A percentile compares a stretch with the other conserved stretches of the same genome.
Evolutionary conservation across 2,329 filamentous ascomycete genomes (phyloP).

Genomic region (Akanthomyces uredinophilus): DNA sequence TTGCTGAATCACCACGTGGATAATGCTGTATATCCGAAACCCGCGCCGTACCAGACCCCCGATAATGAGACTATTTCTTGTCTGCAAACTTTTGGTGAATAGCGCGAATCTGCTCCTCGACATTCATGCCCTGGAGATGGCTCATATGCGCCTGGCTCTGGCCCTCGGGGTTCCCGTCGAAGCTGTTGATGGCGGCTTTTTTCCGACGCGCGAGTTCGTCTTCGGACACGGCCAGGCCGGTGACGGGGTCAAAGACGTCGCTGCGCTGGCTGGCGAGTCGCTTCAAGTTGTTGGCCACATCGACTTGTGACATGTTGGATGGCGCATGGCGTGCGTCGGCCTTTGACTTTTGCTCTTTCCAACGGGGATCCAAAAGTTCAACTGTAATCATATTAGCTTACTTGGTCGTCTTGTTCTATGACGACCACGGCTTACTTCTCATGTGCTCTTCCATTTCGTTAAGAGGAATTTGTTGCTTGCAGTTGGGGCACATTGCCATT

Average conservation of each 20-base stretch:
- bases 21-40: not conserved
- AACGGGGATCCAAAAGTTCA: constrained; percentile 85
- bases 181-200: constrained; percentile 60
- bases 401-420: not conserved
- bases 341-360: constrained; percentile 94
- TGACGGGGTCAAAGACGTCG: constrained; percentile 76
- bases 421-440: constrained; percentile 55
- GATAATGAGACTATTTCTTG: constrained; percentile 27
- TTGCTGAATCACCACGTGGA: not conserved
- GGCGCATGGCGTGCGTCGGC: constrained; percentile 78
- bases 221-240: constrained; percentile 62
- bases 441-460: constrained; percentile 89
- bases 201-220: constrained; percentile 74
- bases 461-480: constrained; percentile 81
- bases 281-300: constrained; percentile 92
- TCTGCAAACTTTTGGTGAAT: constrained; percentile 51
- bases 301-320: constrained; percentile 78
- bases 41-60: no score
- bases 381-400: constrained; percentile 50
- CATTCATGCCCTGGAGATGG: constrained; percentile 65
- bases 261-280: constrained; percentile 83
- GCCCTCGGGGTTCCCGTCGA: constrained; percentile 60
- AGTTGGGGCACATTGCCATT: constrained; percentile 84
- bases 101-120: constrained; percentile 77
- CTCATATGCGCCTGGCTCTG: constrained; percentile 49